These are phyloP conservation scores for Cryptococcus sp. DNA, from an alignment of 1,284 basidiomycete species.

Conservation along the genomic window DNA sequence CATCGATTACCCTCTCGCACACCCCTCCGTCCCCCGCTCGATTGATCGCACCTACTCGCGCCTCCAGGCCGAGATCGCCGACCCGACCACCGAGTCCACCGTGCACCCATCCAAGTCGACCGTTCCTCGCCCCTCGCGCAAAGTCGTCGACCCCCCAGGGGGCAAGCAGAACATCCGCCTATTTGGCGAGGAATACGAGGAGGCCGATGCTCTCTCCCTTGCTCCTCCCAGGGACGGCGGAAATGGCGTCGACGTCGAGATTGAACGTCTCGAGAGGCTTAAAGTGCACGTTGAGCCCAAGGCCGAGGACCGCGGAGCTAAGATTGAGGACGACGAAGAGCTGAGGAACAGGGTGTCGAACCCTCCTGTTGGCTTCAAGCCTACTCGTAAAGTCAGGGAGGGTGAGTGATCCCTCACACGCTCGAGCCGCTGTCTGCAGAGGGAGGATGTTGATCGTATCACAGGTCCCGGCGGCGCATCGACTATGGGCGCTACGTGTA, in stretches of 20 bases:
- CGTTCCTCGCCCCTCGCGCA: constrained; percentile 47
- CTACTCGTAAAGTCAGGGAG: constrained; percentile 51
- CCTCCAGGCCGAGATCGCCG: constrained; percentile 50
- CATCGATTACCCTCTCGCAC: constrained; percentile 1
- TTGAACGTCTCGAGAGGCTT: constrained; percentile 48
- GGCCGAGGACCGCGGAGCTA: constrained; percentile 37
- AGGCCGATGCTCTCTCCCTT: constrained; percentile 49
- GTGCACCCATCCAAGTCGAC: constrained; percentile 32
- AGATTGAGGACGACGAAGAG: constrained; percentile 34
- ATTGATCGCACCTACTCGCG: too few species aligned
- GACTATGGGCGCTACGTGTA: constrained; percentile 41
- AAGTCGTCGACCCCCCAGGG: constrained; percentile 51
- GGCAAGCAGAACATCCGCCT: constrained; percentile 45
- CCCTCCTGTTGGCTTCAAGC: constrained; percentile 46
- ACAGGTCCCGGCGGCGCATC: constrained; percentile 50
- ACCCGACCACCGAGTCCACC: constrained; percentile 38
- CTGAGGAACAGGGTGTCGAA: constrained; percentile 29
- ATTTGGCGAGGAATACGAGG: constrained; percentile 50
- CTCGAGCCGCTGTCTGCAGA: too few species aligned
- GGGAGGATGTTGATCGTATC: constrained; percentile 3
- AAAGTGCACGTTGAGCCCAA: constrained; percentile 49
- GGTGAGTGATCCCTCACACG: constrained; percentile 29
- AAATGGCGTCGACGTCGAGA: constrained; percentile 45
- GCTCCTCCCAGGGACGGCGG: constrained; percentile 49
- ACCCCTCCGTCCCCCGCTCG: background rate